A percentile compares a stretch with the other conserved stretches of the same genome.
Conservation (phyloP, 305 asterid genomes). For the Fraxinus albicans region DNA sequence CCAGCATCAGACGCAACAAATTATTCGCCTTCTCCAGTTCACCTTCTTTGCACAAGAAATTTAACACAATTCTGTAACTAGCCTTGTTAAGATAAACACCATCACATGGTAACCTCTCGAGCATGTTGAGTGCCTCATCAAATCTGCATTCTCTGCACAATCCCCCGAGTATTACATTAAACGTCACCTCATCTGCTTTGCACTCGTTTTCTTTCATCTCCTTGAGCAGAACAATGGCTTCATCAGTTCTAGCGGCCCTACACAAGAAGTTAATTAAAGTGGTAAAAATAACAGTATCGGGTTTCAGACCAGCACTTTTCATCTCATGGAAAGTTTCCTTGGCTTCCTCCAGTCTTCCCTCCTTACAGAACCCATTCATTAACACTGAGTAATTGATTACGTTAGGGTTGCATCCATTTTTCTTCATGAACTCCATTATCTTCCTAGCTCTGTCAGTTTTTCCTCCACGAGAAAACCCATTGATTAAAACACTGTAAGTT, state of each 20-base stretch:
- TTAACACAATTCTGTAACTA: slow-evolving; percentile 84
- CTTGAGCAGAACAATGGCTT: slow-evolving; percentile 67
- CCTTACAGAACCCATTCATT: slow-evolving; percentile 69
- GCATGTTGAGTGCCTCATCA: slow-evolving; percentile 73
- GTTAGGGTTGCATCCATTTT: slow-evolving; percentile 81
- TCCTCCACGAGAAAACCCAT: slow-evolving; percentile 66
- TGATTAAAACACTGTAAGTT: slow-evolving; percentile 72
- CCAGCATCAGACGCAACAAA: slow-evolving; percentile 65
- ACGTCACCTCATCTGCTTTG: slow-evolving; percentile 72
- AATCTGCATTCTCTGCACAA: slow-evolving; percentile 61
- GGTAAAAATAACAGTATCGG: slow-evolving; percentile 69
- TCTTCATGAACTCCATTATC: slow-evolving; percentile 76
- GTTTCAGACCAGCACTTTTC: slow-evolving; percentile 54
- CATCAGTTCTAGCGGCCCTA: slow-evolving; percentile 52
- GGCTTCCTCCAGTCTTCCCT: slow-evolving; percentile 68
- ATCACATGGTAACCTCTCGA: slow-evolving; percentile 61
- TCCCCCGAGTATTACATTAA: slow-evolving; percentile 82
- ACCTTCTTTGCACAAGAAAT: slow-evolving; percentile 66
- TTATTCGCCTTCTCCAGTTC: slow-evolving; percentile 58
- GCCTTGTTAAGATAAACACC: slow-evolving; percentile 72
- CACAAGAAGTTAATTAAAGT: slow-evolving; percentile 65
- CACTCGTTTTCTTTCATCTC: slow-evolving; percentile 68
- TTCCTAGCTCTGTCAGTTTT: slow-evolving; percentile 64
- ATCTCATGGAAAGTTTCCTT: slow-evolving; percentile 51
- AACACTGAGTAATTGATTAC: slow-evolving; percentile 63